Percentiles rank a stretch among this genome's conserved stretches.
These are phyloP conservation scores for Solanum etuberosum DNA, from an alignment of 257 asterid species.

Conservation along the genomic window DNA sequence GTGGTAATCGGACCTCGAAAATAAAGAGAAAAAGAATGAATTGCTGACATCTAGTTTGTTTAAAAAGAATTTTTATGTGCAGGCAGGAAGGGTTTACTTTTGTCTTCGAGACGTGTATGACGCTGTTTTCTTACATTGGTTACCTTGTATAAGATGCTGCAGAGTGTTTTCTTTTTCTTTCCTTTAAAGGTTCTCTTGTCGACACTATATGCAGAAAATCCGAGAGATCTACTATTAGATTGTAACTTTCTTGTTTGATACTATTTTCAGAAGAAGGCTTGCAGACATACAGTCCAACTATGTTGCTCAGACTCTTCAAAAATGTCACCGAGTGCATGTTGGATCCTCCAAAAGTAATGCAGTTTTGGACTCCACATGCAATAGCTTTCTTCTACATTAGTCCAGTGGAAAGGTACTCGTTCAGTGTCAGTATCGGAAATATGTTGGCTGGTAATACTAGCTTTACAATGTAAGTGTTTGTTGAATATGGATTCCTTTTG, in stretches of 20 bases:
- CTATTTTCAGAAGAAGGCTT: not conserved
- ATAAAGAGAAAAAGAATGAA: not conserved
- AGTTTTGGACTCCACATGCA: not conserved
- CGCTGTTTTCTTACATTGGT: not conserved
- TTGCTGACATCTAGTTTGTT: not conserved
- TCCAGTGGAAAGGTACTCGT: not conserved
- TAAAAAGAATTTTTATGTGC: not conserved
- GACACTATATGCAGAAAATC: not conserved
- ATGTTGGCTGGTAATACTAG: not conserved
- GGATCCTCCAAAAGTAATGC: not conserved
- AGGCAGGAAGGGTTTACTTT: not conserved
- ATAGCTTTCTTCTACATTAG: not conserved
- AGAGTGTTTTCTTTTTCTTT: not conserved
- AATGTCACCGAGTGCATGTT: not conserved
- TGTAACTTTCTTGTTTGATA: not conserved
- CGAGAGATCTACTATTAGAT: not conserved
- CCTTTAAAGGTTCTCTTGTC: not conserved
- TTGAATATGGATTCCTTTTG: not conserved
- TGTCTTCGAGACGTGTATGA: not conserved
- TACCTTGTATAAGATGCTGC: not conserved
- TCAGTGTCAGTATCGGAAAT: not conserved
- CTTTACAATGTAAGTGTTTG: not conserved
- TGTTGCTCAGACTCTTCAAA: not conserved
- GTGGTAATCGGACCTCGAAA: not conserved
- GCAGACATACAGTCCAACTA: not conserved